Base-by-base conservation (phyloP, 805 yeast species). In the Pichia nanzhaoensis region DNA sequence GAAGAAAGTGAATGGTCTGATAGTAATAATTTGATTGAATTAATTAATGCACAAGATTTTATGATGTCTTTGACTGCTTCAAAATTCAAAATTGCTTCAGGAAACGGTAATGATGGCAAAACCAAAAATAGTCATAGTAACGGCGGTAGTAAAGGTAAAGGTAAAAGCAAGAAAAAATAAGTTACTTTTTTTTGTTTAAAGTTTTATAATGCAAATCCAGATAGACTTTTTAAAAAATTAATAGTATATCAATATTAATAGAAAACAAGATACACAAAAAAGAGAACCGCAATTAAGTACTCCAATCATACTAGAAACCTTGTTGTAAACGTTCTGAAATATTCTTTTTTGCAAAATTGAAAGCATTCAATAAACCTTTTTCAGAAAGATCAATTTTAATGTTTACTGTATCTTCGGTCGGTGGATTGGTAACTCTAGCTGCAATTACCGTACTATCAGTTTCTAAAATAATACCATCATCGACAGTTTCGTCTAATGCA, bases 401-500 rank as follows among this genome's bases (percentile, higher is more conserved):
- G 50, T 74, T 72, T 33, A 74, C 69, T 27, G 66, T 68, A 55
- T 88, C 96, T 52, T 74, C 78, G 30, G 78, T 65, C 38, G 96
- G 95, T 28, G 93, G 81, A 48, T 79, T 77, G n/a, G 98, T 85
- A 21, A 90, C 96, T 66, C 99, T 78, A 14, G 95, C 78, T 2
- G 91, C 90, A 55, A 93, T 85, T 35, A 86, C 80, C 31, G 83
- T 78, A 5, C 95, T 80, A 58, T 93, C 97, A 22, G 89, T 83
- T 64, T 93, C 97, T 54, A 93, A 73, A 46, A 93, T 80, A 51
- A 93, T 79, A 34, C 98, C 99, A 60, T 90, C 95, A 61, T 93
- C 99, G 41, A 93, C 72, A 9, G 95, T 75, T 66, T 93, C 98
- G 64, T 93, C 99, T 37, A 90, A 76, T 4, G 95, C 86, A 62